Percentiles rank a stretch among this genome's conserved stretches.
Conservation (phyloP, 805 yeast genomes). For the Candida jianshihensis region DNA sequence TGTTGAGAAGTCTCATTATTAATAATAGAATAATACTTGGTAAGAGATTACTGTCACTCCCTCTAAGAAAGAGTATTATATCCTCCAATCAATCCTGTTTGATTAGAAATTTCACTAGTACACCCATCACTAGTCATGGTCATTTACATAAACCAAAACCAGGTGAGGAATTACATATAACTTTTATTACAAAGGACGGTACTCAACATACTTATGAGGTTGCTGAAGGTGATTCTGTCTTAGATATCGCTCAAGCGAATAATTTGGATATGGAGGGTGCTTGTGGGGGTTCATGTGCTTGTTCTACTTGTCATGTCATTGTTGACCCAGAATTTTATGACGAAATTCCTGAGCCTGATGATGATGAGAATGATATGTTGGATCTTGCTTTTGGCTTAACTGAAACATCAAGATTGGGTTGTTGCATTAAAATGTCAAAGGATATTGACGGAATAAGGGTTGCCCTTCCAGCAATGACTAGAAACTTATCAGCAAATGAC, state of each 20-base stretch:
- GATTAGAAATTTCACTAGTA: conserved; percentile 24
- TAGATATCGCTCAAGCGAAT: conserved; percentile 93
- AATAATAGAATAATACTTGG: background rate
- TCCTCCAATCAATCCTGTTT: conserved; percentile 12
- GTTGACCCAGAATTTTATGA: conserved; percentile 95
- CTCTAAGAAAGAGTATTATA: background rate
- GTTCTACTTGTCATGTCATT: conserved; percentile 95
- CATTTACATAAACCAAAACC: conserved; percentile 86
- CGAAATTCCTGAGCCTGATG: conserved; percentile 87
- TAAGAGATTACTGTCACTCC: background rate
- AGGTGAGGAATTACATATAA: conserved; percentile 84
- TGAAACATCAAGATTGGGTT: conserved; percentile 93
- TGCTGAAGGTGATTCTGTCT: conserved; percentile 82
- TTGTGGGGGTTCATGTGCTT: conserved; percentile 98
- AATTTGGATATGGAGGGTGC: conserved; percentile 97
- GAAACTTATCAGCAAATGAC: conserved; percentile 81
- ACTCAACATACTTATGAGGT: conserved; percentile 75
- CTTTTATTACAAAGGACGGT: conserved; percentile 91
- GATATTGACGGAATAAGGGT: conserved; percentile 90
- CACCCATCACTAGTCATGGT: conserved; percentile 47
- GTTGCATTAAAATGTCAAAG: conserved; percentile 85
- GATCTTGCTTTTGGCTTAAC: conserved; percentile 96
- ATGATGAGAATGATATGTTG: conserved; percentile 97
- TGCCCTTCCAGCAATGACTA: conserved; percentile 95
- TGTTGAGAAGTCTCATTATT: conserved; percentile 2